Base-by-base conservation (phyloP, 2,329 filamentous ascomycete genomes). In the Lanzia echinophila region DNA sequence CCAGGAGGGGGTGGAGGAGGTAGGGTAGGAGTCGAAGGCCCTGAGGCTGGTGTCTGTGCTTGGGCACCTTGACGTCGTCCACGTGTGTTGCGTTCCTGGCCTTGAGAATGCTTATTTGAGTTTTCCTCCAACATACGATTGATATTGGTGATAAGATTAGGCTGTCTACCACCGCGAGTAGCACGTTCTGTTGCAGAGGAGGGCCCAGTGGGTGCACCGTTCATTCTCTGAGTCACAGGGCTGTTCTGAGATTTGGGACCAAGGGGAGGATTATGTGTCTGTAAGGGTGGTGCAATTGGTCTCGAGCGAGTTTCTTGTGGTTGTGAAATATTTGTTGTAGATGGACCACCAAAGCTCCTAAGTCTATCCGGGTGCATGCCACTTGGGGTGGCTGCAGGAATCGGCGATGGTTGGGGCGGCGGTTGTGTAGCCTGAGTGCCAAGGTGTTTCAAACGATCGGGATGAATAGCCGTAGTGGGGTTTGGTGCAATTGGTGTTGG, bases 101-200 rank as follows among this genome's bases (percentile, higher is more conserved):
- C 67, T 65, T 71, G 70, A 63, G 72, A 59, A 61, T 78, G 66
- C 64, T 63, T 75, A 1, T 74, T 73, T 65, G 79, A 75, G 59
- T 79, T 76, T 3, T 83, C 72, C 36, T 45, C 41, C 19, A 54
- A 32, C 39, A 45, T 44, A 19, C 52, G 52, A 22, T 54, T 54
- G 48, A 75, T 79, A 57, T 70, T 81, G 60, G 83, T 82, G 56
- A 86, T 84, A 44, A 78, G 77, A 12, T 76, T 76, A 31, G 85
- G 70, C 60, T 84, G 79, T 54, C 81, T 67, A 59, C 64, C 69
- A 19, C 24, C 24, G 24, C 64, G 62, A 44, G 65, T 56, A 28
- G 55, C 41, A 43, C 67, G 63, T 42, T 68, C 66, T n/a, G 47
- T 62, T 28, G 60, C 56, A n/a, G 65, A 68, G 32, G 67, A 60